phyloP scores from a whole-genome alignment of 73 alveolate species.

The Tetrahymena elliotti region DNA sequence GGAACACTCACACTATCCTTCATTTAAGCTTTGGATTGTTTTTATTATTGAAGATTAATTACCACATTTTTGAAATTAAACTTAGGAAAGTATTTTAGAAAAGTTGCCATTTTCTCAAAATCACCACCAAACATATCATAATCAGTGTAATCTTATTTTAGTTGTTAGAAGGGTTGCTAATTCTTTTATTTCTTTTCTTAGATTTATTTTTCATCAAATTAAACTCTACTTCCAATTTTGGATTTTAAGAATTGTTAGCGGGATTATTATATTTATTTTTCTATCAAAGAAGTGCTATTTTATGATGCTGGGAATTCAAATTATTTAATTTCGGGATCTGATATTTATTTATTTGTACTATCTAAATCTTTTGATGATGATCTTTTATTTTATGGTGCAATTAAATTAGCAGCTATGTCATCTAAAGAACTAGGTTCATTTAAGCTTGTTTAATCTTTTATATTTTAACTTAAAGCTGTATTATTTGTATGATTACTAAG shows the following conservation, averaged over 20 bases:
- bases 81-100: background rate
- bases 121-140: background rate
- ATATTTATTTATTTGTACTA: background rate
- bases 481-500: background rate
- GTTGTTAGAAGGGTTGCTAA: background rate
- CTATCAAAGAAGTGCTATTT: background rate
- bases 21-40: too few relatives aligned
- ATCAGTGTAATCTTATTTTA: background rate
- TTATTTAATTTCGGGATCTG: background rate
- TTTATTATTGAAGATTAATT: background rate
- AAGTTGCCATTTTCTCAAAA: background rate
- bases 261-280: background rate
- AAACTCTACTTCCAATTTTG: background rate
- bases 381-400: background rate
- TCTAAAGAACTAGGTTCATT: too few relatives aligned
- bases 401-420: background rate
- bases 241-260: background rate
- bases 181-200: background rate
- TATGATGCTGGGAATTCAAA: background rate
- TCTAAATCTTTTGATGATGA: background rate
- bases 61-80: background rate
- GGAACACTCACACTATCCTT: background rate
- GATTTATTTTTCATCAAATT: background rate
- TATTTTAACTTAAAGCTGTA: background rate
- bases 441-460: background rate